Conservation (phyloP, 306 rosid species). For the Trichosanthes cucumerina region DNA sequence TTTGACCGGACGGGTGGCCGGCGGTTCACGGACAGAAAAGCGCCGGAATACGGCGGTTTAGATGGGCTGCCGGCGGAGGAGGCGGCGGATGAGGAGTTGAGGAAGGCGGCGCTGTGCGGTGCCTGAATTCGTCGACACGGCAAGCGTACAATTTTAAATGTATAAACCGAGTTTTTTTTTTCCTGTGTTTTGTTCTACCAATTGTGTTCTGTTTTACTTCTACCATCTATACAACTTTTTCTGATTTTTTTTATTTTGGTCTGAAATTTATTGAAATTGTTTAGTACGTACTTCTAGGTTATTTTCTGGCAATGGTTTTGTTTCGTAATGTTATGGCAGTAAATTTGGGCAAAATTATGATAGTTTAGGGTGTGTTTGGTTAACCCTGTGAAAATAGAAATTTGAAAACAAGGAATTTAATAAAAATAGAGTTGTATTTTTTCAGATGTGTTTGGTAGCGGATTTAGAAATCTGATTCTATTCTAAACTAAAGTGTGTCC, state of each 20-base stretch:
- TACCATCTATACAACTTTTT: background rate
- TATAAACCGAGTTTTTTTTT: background rate
- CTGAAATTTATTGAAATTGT: too few relatives aligned
- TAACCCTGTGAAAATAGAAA: too few relatives aligned
- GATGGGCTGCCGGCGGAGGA: constrained; percentile 22
- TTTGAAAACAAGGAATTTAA: too few relatives aligned
- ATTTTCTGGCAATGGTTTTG: background rate
- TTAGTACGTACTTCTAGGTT: background rate
- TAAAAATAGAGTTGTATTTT: too few relatives aligned
- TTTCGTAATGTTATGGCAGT: background rate
- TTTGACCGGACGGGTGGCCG: constrained; percentile 26
- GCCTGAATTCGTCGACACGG: constrained; percentile 14
- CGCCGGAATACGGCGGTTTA: constrained; percentile 25
- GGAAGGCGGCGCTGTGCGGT: constrained; percentile 39
- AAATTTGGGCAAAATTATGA: too few relatives aligned
- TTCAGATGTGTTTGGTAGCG: too few relatives aligned
- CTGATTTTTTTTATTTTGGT: background rate
- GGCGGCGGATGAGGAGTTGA: constrained; percentile 36
- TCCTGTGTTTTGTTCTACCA: background rate
- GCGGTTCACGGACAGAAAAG: constrained; percentile 27
- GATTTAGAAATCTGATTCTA: too few relatives aligned
- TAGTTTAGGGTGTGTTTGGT: too few relatives aligned
- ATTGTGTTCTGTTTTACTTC: too few relatives aligned
- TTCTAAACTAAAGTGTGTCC: too few relatives aligned
- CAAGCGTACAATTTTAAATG: background rate